These are phyloP conservation scores for Takakia lepidozioides DNA, from an alignment of 225 moss, liverwort and hornwort species.

Conservation along the genomic window DNA sequence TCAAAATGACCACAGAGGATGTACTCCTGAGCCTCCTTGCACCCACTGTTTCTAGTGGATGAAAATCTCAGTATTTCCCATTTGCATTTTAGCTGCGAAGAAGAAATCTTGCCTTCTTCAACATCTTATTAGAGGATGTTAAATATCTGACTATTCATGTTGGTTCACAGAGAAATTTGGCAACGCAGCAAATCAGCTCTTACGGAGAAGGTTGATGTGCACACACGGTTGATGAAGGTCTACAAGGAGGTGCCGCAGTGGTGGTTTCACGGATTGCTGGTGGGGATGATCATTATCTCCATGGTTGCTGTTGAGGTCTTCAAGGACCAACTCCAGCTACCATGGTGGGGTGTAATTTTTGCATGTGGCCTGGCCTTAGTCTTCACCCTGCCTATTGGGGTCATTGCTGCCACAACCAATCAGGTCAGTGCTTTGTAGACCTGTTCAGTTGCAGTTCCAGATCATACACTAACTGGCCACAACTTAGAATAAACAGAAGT, in stretches of 20 bases:
- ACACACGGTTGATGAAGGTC: slow-evolving; percentile 55
- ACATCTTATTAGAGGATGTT: no score
- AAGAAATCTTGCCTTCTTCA: not conserved
- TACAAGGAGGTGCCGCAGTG: slow-evolving; percentile 53
- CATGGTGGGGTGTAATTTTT: slow-evolving; percentile 84
- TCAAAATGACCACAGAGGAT: no score
- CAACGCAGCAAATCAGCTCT: slow-evolving; percentile 39
- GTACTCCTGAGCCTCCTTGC: no score
- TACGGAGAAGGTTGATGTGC: slow-evolving; percentile 55
- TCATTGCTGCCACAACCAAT: slow-evolving; percentile 79
- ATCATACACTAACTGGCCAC: not conserved
- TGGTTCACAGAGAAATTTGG: slow-evolving; percentile 45
- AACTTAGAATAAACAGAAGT: not conserved
- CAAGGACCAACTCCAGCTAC: slow-evolving; percentile 70
- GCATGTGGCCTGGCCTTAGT: slow-evolving; percentile 47
- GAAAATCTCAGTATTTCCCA: no score
- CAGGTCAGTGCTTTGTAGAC: slow-evolving; percentile 29
- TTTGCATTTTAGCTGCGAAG: no score
- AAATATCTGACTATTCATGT: no score
- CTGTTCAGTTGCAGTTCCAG: not conserved
- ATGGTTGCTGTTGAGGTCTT: slow-evolving; percentile 33
- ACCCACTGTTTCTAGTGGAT: not conserved
- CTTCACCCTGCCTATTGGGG: slow-evolving; percentile 80
- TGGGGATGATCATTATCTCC: slow-evolving; percentile 27
- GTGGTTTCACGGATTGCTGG: slow-evolving; percentile 51